These are phyloP conservation scores for Vigna radiata DNA, from an alignment of 306 rosid species.

Conservation along the genomic window DNA sequence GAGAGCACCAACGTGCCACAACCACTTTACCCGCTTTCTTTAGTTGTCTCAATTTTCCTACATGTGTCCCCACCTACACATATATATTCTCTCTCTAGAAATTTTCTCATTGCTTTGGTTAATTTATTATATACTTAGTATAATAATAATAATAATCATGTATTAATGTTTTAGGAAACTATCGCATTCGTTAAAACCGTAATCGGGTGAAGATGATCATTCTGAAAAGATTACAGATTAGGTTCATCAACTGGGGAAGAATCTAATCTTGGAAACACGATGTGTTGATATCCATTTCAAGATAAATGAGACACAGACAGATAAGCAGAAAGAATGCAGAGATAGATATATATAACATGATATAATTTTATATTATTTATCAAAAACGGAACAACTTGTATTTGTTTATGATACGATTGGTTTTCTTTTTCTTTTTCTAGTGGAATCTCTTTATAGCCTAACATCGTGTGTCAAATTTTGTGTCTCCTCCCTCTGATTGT, in stretches of 20 bases:
- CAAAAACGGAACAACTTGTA: slow-evolving; percentile 32
- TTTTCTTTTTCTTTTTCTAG: too few relatives aligned
- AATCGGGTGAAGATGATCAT: slow-evolving; percentile 45
- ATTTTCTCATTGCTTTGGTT: slow-evolving; percentile 2
- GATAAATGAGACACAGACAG: slow-evolving; percentile 29
- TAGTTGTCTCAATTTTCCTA: slow-evolving; percentile 42
- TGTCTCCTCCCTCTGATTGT: slow-evolving; percentile 32
- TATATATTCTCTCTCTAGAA: neutral
- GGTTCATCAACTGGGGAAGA: slow-evolving; percentile 43
- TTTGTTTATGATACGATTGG: slow-evolving; percentile 14
- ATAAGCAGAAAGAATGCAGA: slow-evolving; percentile 16
- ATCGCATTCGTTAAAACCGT: slow-evolving; percentile 41
- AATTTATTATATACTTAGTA: slow-evolving; percentile 2
- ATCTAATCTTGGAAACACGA: slow-evolving; percentile 41
- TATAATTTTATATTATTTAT: slow-evolving; percentile 1
- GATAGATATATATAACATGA: neutral
- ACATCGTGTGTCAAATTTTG: slow-evolving; percentile 34
- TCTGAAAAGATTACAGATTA: slow-evolving; percentile 48
- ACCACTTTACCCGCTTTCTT: slow-evolving; percentile 45
- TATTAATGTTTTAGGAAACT: slow-evolving; percentile 35
- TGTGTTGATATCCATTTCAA: slow-evolving; percentile 9
- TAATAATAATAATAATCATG: neutral
- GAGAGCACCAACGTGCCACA: slow-evolving; percentile 58
- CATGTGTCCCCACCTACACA: slow-evolving; percentile 38
- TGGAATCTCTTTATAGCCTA: slow-evolving; percentile 21